phyloP scores from a whole-genome alignment of 768 basidiomycete species.

The Mycena rosella region DNA sequence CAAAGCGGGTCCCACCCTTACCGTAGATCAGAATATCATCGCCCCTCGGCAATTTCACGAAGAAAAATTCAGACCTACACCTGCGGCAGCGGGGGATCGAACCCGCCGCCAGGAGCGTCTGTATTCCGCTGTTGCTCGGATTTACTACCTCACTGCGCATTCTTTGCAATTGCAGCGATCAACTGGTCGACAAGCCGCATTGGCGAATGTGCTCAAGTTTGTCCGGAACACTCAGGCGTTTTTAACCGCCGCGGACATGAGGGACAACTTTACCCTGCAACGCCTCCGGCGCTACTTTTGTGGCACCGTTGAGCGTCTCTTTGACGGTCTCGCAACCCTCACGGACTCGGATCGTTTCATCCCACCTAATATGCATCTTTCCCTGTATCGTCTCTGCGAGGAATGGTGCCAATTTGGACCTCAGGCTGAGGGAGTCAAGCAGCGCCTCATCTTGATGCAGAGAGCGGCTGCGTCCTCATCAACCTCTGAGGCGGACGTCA shows the following conservation, averaged over 20 bases:
- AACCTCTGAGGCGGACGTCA: conserved; percentile 66
- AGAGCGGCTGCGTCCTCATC: conserved; percentile 70
- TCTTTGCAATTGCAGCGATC: conserved; percentile 79
- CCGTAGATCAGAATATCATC: conserved; percentile 53
- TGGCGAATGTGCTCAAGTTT: conserved; percentile 87
- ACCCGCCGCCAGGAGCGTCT: conserved; percentile 82
- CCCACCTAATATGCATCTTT: conserved; percentile 79
- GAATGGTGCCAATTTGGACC: conserved; percentile 94
- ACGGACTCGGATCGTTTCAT: conserved; percentile 85
- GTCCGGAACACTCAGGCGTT: conserved; percentile 86
- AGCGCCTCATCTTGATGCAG: conserved; percentile 78
- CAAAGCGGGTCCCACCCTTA: conserved; percentile 54
- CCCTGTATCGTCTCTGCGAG: conserved; percentile 87
- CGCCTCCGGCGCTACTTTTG: conserved; percentile 92
- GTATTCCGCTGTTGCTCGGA: conserved; percentile 89
- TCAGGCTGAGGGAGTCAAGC: conserved; percentile 78
- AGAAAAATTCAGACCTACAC: conserved; percentile 63
- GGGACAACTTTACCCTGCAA: conserved; percentile 83
- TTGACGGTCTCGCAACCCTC: conserved; percentile 77
- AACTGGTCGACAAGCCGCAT: conserved; percentile 75
- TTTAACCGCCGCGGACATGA: conserved; percentile 76
- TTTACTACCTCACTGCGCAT: conserved; percentile 88
- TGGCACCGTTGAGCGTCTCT: conserved; percentile 87
- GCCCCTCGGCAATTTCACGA: conserved; percentile 76
- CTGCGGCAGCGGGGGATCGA: conserved; percentile 61